Conservation (phyloP, 83 land plant species). For the Picea mariana region DNA sequence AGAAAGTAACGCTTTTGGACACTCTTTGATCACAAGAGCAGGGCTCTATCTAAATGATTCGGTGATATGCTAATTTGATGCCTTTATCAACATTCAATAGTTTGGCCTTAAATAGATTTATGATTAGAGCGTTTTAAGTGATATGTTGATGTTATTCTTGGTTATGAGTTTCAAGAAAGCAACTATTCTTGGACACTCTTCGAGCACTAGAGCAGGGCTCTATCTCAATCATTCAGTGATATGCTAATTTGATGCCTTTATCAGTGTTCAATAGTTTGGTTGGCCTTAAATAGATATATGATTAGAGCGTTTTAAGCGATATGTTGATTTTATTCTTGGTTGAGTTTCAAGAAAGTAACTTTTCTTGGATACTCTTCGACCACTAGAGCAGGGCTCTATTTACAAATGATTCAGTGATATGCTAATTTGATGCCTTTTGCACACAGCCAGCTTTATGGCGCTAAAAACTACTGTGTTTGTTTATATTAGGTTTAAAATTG, state of each 20-base stretch:
- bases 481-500: not conserved
- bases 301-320: not conserved
- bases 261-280: no score
- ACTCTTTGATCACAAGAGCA: not conserved
- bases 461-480: not conserved
- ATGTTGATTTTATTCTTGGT: not conserved
- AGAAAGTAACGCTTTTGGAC: not conserved
- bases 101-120: not conserved
- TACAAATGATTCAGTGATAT: not conserved
- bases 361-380: not conserved
- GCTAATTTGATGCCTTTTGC: no score
- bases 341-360: not conserved
- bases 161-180: not conserved
- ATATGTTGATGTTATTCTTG: not conserved
- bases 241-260: not conserved
- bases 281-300: not conserved
- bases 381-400: not conserved
- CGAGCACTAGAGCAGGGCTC: not conserved
- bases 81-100: no score
- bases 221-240: not conserved
- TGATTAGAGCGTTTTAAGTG: not conserved
- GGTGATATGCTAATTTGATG: not conserved
- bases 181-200: not conserved
- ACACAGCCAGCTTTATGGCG: no score
- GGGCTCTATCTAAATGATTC: not conserved